A percentile compares a stretch with the other conserved stretches of the same genome.
phyloP scores from a whole-genome alignment of 768 basidiomycete species.

The Peribolospora kevripleyi region DNA sequence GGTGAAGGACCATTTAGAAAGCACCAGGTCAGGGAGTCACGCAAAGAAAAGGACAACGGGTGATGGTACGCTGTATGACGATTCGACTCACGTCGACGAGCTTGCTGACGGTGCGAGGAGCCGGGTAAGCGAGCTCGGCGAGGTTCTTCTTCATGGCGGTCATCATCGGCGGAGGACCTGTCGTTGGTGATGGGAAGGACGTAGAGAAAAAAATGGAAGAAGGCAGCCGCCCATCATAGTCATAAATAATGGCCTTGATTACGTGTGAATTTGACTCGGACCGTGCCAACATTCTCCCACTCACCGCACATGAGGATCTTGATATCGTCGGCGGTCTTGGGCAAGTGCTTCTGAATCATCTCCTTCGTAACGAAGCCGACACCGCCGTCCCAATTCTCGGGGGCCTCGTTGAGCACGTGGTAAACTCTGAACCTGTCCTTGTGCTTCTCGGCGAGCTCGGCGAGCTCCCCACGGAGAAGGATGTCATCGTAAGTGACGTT shows the following conservation, averaged over 20 bases:
- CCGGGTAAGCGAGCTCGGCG: slow-evolving; percentile 61
- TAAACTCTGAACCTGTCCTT: slow-evolving; percentile 46
- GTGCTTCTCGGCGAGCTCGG: slow-evolving; percentile 43
- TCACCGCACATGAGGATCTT: slow-evolving; percentile 71
- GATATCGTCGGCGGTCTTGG: slow-evolving; percentile 32
- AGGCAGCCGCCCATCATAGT: not conserved
- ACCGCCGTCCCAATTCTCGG: slow-evolving; percentile 57
- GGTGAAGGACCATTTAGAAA: too few relatives aligned
- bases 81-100: slow-evolving; percentile 32
- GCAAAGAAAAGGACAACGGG: too few relatives aligned
- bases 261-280: too few relatives aligned
- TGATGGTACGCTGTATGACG: too few relatives aligned
- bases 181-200: not conserved
- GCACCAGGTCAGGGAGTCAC: too few relatives aligned
- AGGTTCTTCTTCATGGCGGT: slow-evolving; percentile 73
- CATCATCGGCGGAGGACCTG: slow-evolving; percentile 55
- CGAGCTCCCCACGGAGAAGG: slow-evolving; percentile 65
- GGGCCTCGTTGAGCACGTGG: slow-evolving; percentile 89
- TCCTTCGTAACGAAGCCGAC: slow-evolving; percentile 82
- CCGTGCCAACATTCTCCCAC: not conserved
- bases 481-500: slow-evolving; percentile 87
- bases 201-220: not conserved
- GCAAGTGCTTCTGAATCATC: slow-evolving; percentile 61
- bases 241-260: not conserved
- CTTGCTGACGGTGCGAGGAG: slow-evolving; percentile 76